A percentile compares a stretch with the other conserved stretches of the same genome.
These are phyloP conservation scores for Pichia heedii DNA, from an alignment of 805 yeast species.

Conservation along the genomic window DNA sequence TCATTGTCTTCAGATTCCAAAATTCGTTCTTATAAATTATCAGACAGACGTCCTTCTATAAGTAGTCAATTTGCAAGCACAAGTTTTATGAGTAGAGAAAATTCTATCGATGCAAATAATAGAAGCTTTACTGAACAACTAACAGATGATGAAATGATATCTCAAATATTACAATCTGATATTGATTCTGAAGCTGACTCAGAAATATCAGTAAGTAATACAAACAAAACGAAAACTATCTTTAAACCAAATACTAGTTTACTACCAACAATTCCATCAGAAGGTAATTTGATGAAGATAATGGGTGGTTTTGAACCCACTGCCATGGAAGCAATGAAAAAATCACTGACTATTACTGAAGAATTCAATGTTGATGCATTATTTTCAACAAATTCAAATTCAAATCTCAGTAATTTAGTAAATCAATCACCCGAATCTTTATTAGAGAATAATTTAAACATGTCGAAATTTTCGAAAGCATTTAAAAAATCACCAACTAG, in stretches of 20 bases:
- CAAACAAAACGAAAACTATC: background rate
- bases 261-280: constrained; percentile 19
- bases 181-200: constrained; percentile 7
- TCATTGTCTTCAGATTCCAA: constrained; percentile 13
- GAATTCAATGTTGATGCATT: constrained; percentile 4
- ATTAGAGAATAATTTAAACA: constrained; percentile 1
- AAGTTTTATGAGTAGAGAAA: background rate
- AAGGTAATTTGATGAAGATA: constrained; percentile 15
- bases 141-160: constrained; percentile 5
- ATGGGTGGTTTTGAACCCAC: constrained; percentile 8
- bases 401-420: background rate
- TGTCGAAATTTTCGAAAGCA: constrained; percentile 10
- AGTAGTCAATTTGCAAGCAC: background rate
- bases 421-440: constrained; percentile 4
- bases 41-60: constrained; percentile 6
- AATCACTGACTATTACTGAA: background rate
- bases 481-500: constrained; percentile 6
- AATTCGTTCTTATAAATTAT: constrained; percentile 6
- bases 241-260: constrained; percentile 1
- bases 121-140: background rate
- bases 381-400: background rate
- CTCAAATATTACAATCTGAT: constrained; percentile 8
- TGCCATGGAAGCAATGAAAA: constrained; percentile 1
- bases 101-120: background rate
- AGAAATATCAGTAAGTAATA: background rate